Evolutionary conservation across 2,329 filamentous ascomycete species (phyloP), one percentile per base, ranked within the genome.

Genomic region (Claviceps sp.): DNA sequence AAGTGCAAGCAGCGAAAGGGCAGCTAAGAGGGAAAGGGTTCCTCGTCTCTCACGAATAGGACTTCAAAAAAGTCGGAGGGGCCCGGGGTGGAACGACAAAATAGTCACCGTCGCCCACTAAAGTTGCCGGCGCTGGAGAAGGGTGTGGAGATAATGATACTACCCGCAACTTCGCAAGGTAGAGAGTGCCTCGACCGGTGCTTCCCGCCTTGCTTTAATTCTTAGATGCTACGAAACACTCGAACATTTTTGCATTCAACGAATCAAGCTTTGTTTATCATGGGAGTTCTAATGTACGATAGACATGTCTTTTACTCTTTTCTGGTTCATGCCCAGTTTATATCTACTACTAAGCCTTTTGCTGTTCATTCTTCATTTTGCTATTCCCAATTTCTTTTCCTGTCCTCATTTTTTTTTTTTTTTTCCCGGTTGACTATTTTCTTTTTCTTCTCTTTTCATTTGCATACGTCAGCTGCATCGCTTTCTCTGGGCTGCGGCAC

Each of bases 1-100:
- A 96, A 96, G 70, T 97, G 90, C 74, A 96, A 95, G 74, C 82
- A 81, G 63, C 61, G 64, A 55, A 61, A 63, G 40, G 40, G 37
- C 22, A 52, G n/a, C 9, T 49, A 26, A 40, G 37, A 20, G 5
- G 20, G n/a, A 34, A 49, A 18, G 8, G 11, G 22, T 9, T 34
- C 9, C 30, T 34, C 30, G 30, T 34, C 30, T 34, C 4, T 34
- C 11, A 9, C 9, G 30, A 11, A 34, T 0, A 34, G 3, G 9
- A 34, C 30, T 11, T 34, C 30, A 14, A 45, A 11, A 26, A 11
- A 26, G 22, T 14, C 24, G 14, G 13, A 45, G 43, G 24, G 43
- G 24, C 5, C 9, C 14, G 14, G 38, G 37, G 3, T 45, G 43
- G 20, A 47, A 47, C 9, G 6, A 38, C 5, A 20, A 47, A 22